Conservation (phyloP, 2,329 filamentous ascomycete genomes). For the Botryosphaeria agaves region DNA sequence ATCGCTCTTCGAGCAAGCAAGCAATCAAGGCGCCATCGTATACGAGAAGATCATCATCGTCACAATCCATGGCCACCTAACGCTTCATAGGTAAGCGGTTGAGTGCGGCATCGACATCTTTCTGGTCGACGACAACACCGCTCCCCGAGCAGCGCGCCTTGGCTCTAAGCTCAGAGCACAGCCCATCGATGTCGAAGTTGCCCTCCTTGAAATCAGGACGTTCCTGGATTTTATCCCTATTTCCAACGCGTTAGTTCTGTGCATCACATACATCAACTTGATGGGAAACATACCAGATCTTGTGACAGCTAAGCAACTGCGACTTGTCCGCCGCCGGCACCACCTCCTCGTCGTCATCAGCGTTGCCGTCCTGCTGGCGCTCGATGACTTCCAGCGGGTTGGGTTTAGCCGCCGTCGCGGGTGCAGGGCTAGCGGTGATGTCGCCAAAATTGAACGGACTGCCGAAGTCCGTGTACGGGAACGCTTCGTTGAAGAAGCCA, state of each 20-base stretch:
- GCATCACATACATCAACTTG: too few relatives aligned
- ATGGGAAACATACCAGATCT: constrained; percentile 63
- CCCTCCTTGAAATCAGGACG: constrained; percentile 79
- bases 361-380: constrained; percentile 39
- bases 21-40: too few relatives aligned
- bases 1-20: too few relatives aligned
- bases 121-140: constrained; percentile 76
- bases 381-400: constrained; percentile 68
- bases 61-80: too few relatives aligned
- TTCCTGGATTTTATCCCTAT: constrained; percentile 75
- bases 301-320: constrained; percentile 65
- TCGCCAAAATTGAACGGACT: constrained; percentile 58
- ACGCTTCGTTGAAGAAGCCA: constrained; percentile 57
- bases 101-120: constrained; percentile 57
- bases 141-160: constrained; percentile 91
- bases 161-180: constrained; percentile 83
- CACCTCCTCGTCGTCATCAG: constrained; percentile 17
- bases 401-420: constrained; percentile 7
- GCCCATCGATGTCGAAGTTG: constrained; percentile 81
- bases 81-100: constrained; percentile 26
- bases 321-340: constrained; percentile 41
- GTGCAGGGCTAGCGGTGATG: constrained; percentile 9
- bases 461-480: constrained; percentile 58
- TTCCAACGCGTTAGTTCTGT: too few relatives aligned
- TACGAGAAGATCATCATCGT: too few relatives aligned